phyloP scores from a whole-genome alignment of 179 eudicot species.

The Camellia oleifera region DNA sequence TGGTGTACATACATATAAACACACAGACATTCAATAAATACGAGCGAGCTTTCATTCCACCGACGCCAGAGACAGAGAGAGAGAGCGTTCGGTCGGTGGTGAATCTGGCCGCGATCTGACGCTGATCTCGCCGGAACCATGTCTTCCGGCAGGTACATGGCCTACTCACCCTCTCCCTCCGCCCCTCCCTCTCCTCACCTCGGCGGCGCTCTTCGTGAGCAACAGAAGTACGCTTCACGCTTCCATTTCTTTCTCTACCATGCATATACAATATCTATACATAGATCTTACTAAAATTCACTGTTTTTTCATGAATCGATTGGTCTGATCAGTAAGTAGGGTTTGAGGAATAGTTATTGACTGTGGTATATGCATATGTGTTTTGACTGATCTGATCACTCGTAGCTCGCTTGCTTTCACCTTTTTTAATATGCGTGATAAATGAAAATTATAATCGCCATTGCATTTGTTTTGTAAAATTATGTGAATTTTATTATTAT shows the following conservation, averaged over 20 bases:
- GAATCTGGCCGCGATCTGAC: slow-evolving; percentile 28
- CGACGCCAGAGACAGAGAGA: slow-evolving; percentile 1
- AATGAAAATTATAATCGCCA: not conserved
- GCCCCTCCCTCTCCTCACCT: slow-evolving; percentile 94
- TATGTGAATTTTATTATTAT: not conserved
- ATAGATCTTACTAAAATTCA: slow-evolving; percentile 19
- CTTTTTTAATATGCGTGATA: not conserved
- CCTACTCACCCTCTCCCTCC: slow-evolving; percentile 91
- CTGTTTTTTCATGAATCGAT: not conserved
- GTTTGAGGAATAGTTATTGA: no score
- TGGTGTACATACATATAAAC: no score
- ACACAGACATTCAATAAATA: slow-evolving; percentile 10
- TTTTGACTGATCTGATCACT: not conserved
- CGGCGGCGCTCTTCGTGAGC: slow-evolving; percentile 60
- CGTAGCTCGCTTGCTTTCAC: not conserved
- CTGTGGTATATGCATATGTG: not conserved
- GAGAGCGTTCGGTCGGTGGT: slow-evolving; percentile 12
- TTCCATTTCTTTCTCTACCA: not conserved
- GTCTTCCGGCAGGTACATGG: slow-evolving; percentile 95
- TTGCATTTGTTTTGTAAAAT: not conserved
- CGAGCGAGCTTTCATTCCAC: not conserved
- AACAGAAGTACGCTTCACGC: slow-evolving; percentile 50
- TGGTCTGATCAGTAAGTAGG: not conserved
- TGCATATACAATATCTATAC: not conserved
- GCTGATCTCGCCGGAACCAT: slow-evolving; percentile 41